Conservation (phyloP, 2,329 filamentous ascomycete species). For the Calonectria crousiana region DNA sequence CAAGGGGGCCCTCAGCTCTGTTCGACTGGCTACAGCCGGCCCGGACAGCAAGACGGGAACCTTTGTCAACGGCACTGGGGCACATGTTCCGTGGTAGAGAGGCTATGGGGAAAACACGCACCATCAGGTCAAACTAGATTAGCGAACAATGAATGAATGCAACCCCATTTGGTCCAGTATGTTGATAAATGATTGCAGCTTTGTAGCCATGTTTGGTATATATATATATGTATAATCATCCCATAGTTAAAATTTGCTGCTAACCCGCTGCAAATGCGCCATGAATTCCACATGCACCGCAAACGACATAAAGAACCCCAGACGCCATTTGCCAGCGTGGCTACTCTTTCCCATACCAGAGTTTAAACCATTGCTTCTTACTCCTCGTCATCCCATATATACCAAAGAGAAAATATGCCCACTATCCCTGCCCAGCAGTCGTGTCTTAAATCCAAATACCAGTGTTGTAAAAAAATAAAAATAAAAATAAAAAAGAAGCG, state of each 20-base stretch:
- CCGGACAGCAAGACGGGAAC: slow-evolving; percentile 20
- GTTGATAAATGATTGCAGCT: slow-evolving; percentile 26
- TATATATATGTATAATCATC: slow-evolving; percentile 30
- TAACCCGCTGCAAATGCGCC: slow-evolving; percentile 27
- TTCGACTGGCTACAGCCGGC: slow-evolving; percentile 8
- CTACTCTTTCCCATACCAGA: slow-evolving; percentile 21
- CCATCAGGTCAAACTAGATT: not conserved
- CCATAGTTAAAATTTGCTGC: slow-evolving; percentile 27
- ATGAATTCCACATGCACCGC: slow-evolving; percentile 32
- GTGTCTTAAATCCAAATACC: slow-evolving; percentile 11
- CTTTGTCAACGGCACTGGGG: slow-evolving; percentile 21
- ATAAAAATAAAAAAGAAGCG: slow-evolving; percentile 4
- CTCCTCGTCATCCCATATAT: slow-evolving; percentile 11
- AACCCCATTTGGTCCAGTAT: not conserved
- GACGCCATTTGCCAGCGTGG: slow-evolving; percentile 35
- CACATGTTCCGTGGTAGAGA: slow-evolving; percentile 21
- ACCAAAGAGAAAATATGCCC: slow-evolving; percentile 14
- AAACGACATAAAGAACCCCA: slow-evolving; percentile 25
- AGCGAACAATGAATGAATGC: not conserved
- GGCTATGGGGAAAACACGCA: not conserved
- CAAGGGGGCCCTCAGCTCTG: slow-evolving; percentile 25
- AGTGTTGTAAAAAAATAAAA: slow-evolving; percentile 3
- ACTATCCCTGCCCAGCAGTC: not conserved
- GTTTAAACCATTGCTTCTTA: slow-evolving; percentile 18
- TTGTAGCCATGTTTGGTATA: slow-evolving; percentile 25